These are phyloP conservation scores for Euphorbia schlechtendalii DNA, from an alignment of 441 rosid genomes.

Conservation along the genomic window DNA sequence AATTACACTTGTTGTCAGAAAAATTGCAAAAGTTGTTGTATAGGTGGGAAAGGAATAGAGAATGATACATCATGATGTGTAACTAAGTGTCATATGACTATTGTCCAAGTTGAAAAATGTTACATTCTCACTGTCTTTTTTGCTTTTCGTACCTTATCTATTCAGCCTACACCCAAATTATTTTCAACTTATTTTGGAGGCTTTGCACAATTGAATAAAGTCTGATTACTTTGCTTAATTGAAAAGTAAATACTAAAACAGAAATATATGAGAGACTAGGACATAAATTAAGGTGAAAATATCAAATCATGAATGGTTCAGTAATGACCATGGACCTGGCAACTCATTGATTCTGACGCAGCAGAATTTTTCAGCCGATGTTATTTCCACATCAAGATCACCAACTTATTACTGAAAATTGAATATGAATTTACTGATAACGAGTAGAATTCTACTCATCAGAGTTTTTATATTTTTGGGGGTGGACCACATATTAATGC, in stretches of 20 bases:
- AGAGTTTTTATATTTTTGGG: too few relatives aligned
- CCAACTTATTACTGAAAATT: neutral
- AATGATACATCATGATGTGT: neutral
- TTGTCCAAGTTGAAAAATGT: neutral
- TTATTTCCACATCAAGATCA: constrained; percentile 1
- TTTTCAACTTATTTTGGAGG: neutral
- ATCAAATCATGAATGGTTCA: neutral
- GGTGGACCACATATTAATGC: too few relatives aligned
- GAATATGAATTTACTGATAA: too few relatives aligned
- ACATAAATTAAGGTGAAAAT: neutral
- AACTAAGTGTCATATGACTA: too few relatives aligned
- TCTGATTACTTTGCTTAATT: neutral
- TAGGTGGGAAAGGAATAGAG: neutral
- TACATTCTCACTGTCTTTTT: too few relatives aligned
- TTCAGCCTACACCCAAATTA: neutral
- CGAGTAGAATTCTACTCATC: too few relatives aligned
- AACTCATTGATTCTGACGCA: neutral
- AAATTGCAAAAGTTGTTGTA: neutral
- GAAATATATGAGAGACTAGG: too few relatives aligned
- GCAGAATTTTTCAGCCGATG: neutral
- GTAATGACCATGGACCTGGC: neutral
- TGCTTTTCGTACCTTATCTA: neutral
- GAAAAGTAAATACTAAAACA: neutral
- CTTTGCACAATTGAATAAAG: neutral
- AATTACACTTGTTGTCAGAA: too few relatives aligned